Conservation (phyloP, 805 yeast genomes). For the Nakazawaea sp. region DNA sequence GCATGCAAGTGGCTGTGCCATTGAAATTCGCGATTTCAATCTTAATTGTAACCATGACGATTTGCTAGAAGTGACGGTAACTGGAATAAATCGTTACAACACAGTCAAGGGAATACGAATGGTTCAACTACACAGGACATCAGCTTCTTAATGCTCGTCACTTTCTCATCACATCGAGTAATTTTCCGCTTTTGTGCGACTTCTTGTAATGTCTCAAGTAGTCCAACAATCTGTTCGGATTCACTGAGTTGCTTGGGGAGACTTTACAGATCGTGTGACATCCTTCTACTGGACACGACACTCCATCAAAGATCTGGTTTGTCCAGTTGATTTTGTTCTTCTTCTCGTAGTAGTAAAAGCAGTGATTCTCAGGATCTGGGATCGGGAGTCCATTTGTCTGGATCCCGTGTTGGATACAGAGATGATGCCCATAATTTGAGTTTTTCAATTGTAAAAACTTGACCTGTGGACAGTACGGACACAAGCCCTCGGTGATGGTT, state of each 20-base stretch:
- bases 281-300: slow-evolving; percentile 6
- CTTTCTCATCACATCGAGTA: slow-evolving; percentile 8
- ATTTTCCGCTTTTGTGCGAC: slow-evolving; percentile 15
- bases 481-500: slow-evolving; percentile 6
- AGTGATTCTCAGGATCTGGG: slow-evolving; percentile 16
- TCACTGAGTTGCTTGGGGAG: slow-evolving; percentile 6
- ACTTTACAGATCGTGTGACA: slow-evolving; percentile 6
- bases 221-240: slow-evolving; percentile 20
- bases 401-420: slow-evolving; percentile 24
- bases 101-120: slow-evolving; percentile 3
- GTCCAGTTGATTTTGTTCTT: slow-evolving; percentile 9
- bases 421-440: slow-evolving; percentile 24
- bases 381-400: slow-evolving; percentile 22
- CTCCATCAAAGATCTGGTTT: slow-evolving; percentile 5
- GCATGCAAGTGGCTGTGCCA: slow-evolving; percentile 1
- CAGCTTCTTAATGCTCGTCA: neutral
- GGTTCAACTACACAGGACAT: neutral
- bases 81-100: neutral
- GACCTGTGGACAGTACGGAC: slow-evolving; percentile 10
- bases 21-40: slow-evolving; percentile 1
- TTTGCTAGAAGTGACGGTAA: slow-evolving; percentile 1
- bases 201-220: slow-evolving; percentile 23
- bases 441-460: slow-evolving; percentile 21
- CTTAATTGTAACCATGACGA: slow-evolving; percentile 2
- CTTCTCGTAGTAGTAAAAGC: slow-evolving; percentile 8